phyloP scores from a whole-genome alignment of 345 rosid genomes.

The Crucihimalaya himalaica region DNA sequence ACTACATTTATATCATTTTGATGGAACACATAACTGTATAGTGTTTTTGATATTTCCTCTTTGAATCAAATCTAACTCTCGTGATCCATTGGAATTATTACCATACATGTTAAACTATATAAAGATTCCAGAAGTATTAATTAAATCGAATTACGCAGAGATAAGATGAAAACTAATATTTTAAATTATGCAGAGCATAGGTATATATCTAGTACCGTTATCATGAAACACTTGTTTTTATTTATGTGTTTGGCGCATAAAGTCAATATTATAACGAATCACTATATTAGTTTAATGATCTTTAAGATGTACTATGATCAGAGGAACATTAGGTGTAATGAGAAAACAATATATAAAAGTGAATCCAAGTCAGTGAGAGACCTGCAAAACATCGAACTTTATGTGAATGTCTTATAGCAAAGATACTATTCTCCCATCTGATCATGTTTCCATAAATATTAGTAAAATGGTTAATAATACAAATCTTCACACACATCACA shows the following conservation, averaged over 20 bases:
- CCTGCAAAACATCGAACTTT: slow-evolving; percentile 44
- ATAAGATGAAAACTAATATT: not conserved
- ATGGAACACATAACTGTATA: slow-evolving; percentile 29
- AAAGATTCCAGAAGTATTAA: not conserved
- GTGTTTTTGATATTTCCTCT: slow-evolving; percentile 21
- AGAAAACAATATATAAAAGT: slow-evolving; percentile 21
- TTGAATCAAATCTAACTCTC: not conserved
- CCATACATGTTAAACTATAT: not conserved
- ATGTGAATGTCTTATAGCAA: slow-evolving; percentile 57
- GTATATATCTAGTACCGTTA: not conserved
- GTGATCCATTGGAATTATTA: slow-evolving; percentile 26
- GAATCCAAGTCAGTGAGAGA: slow-evolving; percentile 54
- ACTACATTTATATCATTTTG: slow-evolving; percentile 36
- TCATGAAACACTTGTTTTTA: not conserved
- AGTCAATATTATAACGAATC: not conserved
- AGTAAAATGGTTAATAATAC: not conserved
- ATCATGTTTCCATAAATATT: slow-evolving; percentile 10
- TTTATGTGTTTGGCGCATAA: not conserved
- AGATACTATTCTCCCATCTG: slow-evolving; percentile 57
- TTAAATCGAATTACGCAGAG: not conserved
- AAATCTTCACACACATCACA: slow-evolving; percentile 30
- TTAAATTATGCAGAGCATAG: not conserved
- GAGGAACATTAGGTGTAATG: not conserved
- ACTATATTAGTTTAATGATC: not conserved
- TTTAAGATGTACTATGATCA: slow-evolving; percentile 27